Conservation (phyloP, 306 rosid genomes). For the Cicer arietinum region DNA sequence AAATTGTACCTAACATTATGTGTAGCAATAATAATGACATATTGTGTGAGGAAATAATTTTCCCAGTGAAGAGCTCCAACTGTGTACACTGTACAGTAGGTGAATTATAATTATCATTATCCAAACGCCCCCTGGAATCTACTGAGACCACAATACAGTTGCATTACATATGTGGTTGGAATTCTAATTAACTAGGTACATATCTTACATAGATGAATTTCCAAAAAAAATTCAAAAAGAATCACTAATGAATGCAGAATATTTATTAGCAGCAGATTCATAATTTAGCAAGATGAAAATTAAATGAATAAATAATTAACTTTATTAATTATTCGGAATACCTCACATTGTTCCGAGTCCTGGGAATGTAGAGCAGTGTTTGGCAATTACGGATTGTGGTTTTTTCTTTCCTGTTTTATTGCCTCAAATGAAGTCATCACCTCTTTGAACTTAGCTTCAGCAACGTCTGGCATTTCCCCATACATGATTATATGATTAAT, state of each 20-base stretch:
- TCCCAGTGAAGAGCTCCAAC: constrained; percentile 12
- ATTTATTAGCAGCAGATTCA: constrained; percentile 32
- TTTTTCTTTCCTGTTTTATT: constrained; percentile 78
- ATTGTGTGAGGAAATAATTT: constrained; percentile 28
- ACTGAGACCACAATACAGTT: constrained; percentile 29
- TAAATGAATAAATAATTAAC: constrained; percentile 34
- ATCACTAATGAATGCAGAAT: constrained; percentile 42
- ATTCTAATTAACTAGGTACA: constrained; percentile 34
- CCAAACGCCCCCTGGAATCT: constrained; percentile 32
- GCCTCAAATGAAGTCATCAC: constrained; percentile 92
- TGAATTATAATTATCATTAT: not conserved
- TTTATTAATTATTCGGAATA: constrained; percentile 36
- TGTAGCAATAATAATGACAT: constrained; percentile 18
- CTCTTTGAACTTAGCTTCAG: constrained; percentile 96
- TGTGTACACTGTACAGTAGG: constrained; percentile 26
- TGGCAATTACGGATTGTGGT: constrained; percentile 43
- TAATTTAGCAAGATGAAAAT: constrained; percentile 41
- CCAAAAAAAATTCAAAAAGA: not conserved
- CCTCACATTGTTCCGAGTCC: constrained; percentile 38
- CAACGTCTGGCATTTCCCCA: constrained; percentile 65
- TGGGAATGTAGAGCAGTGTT: constrained; percentile 21
- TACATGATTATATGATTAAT: constrained; percentile 25
- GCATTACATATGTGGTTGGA: constrained; percentile 29
- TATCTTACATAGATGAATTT: constrained; percentile 31
- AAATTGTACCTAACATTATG: constrained; percentile 5